phyloP scores from a whole-genome alignment of 371 early-diverging fungal genomes.

The Haplosporangium sp. region DNA sequence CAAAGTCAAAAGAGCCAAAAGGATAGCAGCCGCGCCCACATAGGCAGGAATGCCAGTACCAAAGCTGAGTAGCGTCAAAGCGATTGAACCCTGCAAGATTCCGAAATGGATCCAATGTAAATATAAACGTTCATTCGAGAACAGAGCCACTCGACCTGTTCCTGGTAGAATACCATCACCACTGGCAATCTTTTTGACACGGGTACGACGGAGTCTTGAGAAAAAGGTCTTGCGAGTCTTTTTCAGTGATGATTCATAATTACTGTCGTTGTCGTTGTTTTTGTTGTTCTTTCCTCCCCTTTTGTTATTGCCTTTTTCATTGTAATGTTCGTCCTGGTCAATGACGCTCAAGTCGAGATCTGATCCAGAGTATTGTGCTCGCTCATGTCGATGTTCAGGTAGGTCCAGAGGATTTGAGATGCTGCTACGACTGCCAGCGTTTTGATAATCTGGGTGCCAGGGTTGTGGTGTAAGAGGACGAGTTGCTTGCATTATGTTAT shows the following conservation, averaged over 20 bases:
- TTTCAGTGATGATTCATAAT: conserved; percentile 1
- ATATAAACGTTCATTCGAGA: conserved; percentile 53
- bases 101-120: conserved; percentile 50
- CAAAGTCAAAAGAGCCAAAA: conserved; percentile 33
- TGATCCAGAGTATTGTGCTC: not conserved
- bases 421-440: conserved; percentile 4
- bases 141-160: conserved; percentile 37
- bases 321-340: conserved; percentile 13
- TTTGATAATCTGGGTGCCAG: conserved; percentile 40
- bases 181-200: conserved; percentile 4
- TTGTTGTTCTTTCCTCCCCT: not conserved
- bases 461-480: conserved; percentile 39
- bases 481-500: conserved; percentile 15
- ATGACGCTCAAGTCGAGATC: not conserved
- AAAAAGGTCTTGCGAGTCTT: conserved; percentile 41
- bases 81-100: conserved; percentile 34
- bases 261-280: too few relatives aligned
- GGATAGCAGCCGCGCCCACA: conserved; percentile 28
- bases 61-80: conserved; percentile 30
- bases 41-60: conserved; percentile 17
- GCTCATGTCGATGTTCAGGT: conserved; percentile 8
- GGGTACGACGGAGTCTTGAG: conserved; percentile 9
- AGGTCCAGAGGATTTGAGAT: conserved; percentile 19
- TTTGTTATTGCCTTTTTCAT: not conserved
- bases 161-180: conserved; percentile 9